These are phyloP conservation scores for Psilocybe cubensis DNA, from an alignment of 768 basidiomycete genomes.

Conservation along the genomic window DNA sequence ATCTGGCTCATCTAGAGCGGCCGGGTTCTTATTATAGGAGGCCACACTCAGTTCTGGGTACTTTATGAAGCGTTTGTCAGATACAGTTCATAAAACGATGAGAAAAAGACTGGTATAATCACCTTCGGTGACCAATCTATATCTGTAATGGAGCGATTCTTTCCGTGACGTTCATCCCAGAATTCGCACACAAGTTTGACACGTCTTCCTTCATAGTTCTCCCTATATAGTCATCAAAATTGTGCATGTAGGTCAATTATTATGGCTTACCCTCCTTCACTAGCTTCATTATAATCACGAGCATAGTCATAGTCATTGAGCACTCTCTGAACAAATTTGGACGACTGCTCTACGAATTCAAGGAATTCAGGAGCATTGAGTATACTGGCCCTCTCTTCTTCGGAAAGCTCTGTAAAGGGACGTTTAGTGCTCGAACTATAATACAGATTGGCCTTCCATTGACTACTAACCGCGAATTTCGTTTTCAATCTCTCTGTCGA, in stretches of 20 bases:
- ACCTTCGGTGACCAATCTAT: constrained; percentile 99
- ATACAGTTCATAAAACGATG: background rate
- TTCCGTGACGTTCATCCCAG: constrained; percentile 72
- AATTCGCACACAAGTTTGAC: constrained; percentile 6
- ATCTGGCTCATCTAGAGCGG: constrained; percentile 92
- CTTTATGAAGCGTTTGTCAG: constrained; percentile 41
- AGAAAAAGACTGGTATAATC: constrained; percentile 10
- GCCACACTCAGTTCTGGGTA: constrained; percentile 96
- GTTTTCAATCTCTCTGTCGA: background rate
- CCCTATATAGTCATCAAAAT: background rate
- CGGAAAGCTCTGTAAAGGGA: background rate
- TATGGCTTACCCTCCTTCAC: background rate
- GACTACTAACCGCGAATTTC: background rate
- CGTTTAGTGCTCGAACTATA: too few species aligned
- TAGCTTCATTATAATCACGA: background rate
- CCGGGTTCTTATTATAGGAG: constrained; percentile 97
- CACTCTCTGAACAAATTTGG: background rate
- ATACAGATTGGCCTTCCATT: background rate
- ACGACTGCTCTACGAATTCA: background rate
- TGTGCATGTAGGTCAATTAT: background rate
- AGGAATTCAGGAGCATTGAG: background rate
- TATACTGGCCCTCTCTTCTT: background rate
- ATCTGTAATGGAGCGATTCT: constrained; percentile 94
- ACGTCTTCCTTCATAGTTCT: background rate
- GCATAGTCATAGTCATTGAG: background rate